Evolutionary conservation across 2,329 filamentous ascomycete genomes (phyloP).

Genomic region (Colletotrichum ledebouriae): DNA sequence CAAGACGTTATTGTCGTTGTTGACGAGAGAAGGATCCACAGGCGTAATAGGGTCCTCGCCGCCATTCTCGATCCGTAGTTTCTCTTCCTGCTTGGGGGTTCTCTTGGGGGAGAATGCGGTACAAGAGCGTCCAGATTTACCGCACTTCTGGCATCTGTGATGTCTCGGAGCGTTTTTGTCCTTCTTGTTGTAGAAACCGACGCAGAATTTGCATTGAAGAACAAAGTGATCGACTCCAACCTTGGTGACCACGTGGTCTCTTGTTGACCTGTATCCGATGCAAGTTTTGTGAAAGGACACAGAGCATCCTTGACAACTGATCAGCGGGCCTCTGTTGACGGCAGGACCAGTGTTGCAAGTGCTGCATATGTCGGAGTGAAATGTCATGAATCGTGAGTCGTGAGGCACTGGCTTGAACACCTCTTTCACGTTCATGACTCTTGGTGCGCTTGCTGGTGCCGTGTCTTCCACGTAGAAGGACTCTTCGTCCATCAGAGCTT

Average conservation of each 20-base stretch:
- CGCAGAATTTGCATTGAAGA: constrained; percentile 89
- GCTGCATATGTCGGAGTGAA: constrained; percentile 80
- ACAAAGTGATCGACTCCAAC: constrained; percentile 82
- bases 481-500: constrained; percentile 71
- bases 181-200: constrained; percentile 76
- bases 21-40: constrained; percentile 74
- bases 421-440: constrained; percentile 78
- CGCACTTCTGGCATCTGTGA: constrained; percentile 79
- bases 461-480: constrained; percentile 64
- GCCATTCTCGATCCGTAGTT: constrained; percentile 81
- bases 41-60: constrained; percentile 81
- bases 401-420: constrained; percentile 74
- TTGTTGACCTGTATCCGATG: constrained; percentile 76
- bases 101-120: constrained; percentile 79
- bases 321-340: constrained; percentile 74
- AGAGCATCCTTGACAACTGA: constrained; percentile 94
- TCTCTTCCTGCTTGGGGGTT: constrained; percentile 85
- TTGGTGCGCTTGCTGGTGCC: constrained; percentile 59
- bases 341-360: constrained; percentile 72
- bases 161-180: constrained; percentile 78
- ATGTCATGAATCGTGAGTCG: constrained; percentile 75
- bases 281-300: constrained; percentile 86
- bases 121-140: constrained; percentile 75
- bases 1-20: constrained; percentile 81
- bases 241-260: constrained; percentile 94